These are phyloP conservation scores for Galerina sulciceps DNA, from an alignment of 768 basidiomycete species.

Conservation along the genomic window DNA sequence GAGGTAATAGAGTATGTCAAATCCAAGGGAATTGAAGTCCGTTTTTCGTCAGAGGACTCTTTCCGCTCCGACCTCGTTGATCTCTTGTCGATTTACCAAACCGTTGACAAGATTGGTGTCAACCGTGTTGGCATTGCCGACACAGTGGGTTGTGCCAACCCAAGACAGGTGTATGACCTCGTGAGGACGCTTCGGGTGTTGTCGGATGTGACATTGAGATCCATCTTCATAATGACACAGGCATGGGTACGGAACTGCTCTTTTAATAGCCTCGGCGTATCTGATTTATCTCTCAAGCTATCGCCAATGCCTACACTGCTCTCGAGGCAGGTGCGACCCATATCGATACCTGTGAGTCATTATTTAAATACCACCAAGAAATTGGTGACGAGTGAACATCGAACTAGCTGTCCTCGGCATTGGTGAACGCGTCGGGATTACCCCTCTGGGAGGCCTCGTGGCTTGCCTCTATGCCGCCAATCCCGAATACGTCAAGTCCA, in stretches of 20 bases:
- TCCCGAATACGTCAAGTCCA: slow-evolving; percentile 98
- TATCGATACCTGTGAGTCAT: slow-evolving; percentile 87
- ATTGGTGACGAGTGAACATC: not conserved
- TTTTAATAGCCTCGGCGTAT: not conserved
- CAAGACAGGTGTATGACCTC: slow-evolving; percentile 97
- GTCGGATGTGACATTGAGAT: slow-evolving; percentile 98
- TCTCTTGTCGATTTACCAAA: slow-evolving; percentile 97
- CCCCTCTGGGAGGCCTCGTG: slow-evolving; percentile 94
- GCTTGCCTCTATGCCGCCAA: slow-evolving; percentile 97
- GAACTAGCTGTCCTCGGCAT: slow-evolving; percentile 88
- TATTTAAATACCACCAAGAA: not conserved
- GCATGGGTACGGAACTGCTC: slow-evolving; percentile 70
- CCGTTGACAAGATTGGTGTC: slow-evolving; percentile 99
- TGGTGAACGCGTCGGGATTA: slow-evolving; percentile 98
- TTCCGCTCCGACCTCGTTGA: slow-evolving; percentile 99
- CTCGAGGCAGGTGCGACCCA: slow-evolving; percentile 99
- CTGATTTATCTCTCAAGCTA: slow-evolving; percentile 48
- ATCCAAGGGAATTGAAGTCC: slow-evolving; percentile 99
- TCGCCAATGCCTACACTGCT: slow-evolving; percentile 97
- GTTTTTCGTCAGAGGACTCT: slow-evolving; percentile 99
- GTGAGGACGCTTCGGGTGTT: slow-evolving; percentile 96
- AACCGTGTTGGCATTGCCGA: slow-evolving; percentile 99
- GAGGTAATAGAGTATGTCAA: slow-evolving; percentile 99
- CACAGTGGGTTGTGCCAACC: slow-evolving; percentile 99
- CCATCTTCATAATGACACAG: slow-evolving; percentile 98